Base-by-base conservation (phyloP, 148 eudicot species). In the Rhododendron ferrugineum region DNA sequence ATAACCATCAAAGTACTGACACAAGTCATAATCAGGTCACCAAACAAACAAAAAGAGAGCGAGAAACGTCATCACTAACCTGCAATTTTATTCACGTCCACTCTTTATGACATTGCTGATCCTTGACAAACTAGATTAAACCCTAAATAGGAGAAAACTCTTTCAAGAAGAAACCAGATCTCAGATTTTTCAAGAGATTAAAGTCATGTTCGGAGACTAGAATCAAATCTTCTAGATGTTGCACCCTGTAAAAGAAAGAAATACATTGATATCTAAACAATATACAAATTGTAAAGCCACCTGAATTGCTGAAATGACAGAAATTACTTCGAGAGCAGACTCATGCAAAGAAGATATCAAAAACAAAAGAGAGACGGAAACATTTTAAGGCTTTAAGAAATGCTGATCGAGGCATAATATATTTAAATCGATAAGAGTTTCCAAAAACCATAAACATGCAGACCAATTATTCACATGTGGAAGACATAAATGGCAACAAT, bases 251-350 rank as follows among this genome's bases (percentile, higher is more conserved):
- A 22, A 78, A 6, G 32, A 46, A 78, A 26, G 22, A n/a, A 47
- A 20, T 40, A 14, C 7, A 80, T 74, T 76, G 11, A 16, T 13
- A 46, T 23, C 58, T 23, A 13, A 44, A 16, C 14, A 13, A 11
- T 11, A 78, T 78, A n/a, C 30, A 78, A 78, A 78, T 47, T 13
- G 14, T 1, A 5, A 78, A 49, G 81, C 26, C 56, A 78, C 50
- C 81, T 78, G 9, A 78, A 47, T 78, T n/a, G 34, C 81, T 78
- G 34, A 47, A 47, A 78, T 78, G 60, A 78, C 34, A 49, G 28
- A 78, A 44, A 78, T 78, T 78, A 78, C 81, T 26, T 44, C 2
- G 79, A 22, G 79, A 76, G 23, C n/a, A 36, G 37, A 18, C 78
- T 36, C 10, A 36, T 0, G 78, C 11, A 34, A 16, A 14, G 78